Evolutionary conservation across 2,329 filamentous ascomycete genomes (phyloP).

Genomic region (Paecilomyces sp.): DNA sequence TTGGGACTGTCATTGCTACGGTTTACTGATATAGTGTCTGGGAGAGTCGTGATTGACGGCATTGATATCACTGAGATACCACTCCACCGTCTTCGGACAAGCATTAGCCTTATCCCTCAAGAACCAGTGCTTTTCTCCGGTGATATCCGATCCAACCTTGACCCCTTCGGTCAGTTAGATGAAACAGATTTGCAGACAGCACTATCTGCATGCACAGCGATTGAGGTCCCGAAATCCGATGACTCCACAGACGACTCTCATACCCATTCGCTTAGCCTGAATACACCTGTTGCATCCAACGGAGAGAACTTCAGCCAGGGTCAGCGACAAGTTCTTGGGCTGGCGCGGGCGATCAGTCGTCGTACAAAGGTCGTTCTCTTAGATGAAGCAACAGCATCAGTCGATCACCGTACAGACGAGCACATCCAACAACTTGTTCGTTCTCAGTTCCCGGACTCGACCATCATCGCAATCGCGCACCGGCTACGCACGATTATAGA

Average conservation of each 20-base stretch:
- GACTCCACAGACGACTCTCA: conserved; percentile 6
- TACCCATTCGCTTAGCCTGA: conserved; percentile 29
- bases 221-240: conserved; percentile 19
- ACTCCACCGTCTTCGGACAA: conserved; percentile 45
- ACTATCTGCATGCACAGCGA: conserved; percentile 24
- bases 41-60: conserved; percentile 50
- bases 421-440: conserved; percentile 53
- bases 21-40: conserved; percentile 45
- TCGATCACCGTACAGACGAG: conserved; percentile 53
- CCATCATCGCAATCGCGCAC: conserved; percentile 62
- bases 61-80: conserved; percentile 49
- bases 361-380: conserved; percentile 53
- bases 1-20: conserved; percentile 50
- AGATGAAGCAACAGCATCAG: conserved; percentile 59
- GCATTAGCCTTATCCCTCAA: conserved; percentile 53
- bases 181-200: conserved; percentile 37
- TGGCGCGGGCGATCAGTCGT: conserved; percentile 54
- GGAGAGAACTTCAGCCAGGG: conserved; percentile 45
- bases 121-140: conserved; percentile 55
- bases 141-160: conserved; percentile 52
- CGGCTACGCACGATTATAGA: conserved; percentile 57
- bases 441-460: conserved; percentile 45
- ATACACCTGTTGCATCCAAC: conserved; percentile 50
- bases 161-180: conserved; percentile 49
- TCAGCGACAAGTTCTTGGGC: conserved; percentile 56